Percentiles rank a stretch among this genome's conserved stretches.
Conservation (phyloP, 2,329 filamentous ascomycete species). For the Diatrype stigma region DNA sequence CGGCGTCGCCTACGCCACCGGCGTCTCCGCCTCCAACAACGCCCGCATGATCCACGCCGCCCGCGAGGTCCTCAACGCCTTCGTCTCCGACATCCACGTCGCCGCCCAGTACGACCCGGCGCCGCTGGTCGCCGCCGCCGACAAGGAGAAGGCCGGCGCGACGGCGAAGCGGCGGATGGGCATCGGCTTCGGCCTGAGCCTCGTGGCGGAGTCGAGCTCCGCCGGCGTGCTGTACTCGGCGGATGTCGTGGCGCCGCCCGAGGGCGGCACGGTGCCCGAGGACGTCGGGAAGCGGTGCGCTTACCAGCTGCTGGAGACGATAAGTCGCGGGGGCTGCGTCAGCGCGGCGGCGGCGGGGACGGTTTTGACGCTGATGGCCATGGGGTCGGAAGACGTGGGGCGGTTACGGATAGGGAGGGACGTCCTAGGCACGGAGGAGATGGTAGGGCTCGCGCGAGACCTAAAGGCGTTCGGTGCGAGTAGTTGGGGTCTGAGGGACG, state of each 20-base stretch:
- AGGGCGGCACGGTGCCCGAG: constrained; percentile 80
- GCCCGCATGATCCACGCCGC: constrained; percentile 91
- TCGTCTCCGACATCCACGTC: constrained; percentile 87
- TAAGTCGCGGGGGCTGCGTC: constrained; percentile 79
- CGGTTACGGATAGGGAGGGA: constrained; percentile 77
- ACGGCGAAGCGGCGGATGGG: constrained; percentile 65
- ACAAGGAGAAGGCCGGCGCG: constrained; percentile 41
- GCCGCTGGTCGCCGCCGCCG: constrained; percentile 48
- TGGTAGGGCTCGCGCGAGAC: constrained; percentile 78
- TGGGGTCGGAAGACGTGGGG: constrained; percentile 95
- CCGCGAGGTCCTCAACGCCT: constrained; percentile 77
- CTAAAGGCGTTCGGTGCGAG: constrained; percentile 83
- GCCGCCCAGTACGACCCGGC: constrained; percentile 73
- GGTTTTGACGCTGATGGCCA: constrained; percentile 87
- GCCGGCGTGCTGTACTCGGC: constrained; percentile 80
- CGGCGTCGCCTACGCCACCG: constrained; percentile 89
- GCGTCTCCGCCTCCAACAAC: constrained; percentile 90
- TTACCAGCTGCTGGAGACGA: constrained; percentile 79
- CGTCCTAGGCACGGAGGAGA: constrained; percentile 74
- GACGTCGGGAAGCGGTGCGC: constrained; percentile 87
- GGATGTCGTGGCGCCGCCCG: constrained; percentile 70
- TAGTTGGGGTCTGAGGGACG: constrained; percentile 84
- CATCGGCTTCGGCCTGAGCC: constrained; percentile 83
- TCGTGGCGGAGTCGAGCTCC: constrained; percentile 89
- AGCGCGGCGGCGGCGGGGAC: constrained; percentile 67